A percentile compares a stretch with the other conserved stretches of the same genome.
These are phyloP conservation scores for Diplodia intermedia DNA, from an alignment of 2,329 filamentous ascomycete species.

Conservation along the genomic window DNA sequence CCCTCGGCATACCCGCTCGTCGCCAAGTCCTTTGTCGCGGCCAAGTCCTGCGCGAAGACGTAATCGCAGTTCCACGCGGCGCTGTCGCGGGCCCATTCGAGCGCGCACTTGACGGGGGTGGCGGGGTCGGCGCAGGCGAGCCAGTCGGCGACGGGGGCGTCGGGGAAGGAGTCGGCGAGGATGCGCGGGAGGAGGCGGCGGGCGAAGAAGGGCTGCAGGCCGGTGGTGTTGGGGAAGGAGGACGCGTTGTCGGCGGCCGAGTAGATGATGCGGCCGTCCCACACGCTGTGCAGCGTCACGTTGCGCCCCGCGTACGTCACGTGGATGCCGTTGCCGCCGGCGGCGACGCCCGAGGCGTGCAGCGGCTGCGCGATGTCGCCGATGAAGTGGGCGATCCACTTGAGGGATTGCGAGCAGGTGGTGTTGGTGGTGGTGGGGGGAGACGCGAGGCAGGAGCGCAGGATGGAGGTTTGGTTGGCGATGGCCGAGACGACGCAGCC, in stretches of 20 bases:
- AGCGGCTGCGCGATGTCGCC: constrained; percentile 53
- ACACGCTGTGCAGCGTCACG: constrained; percentile 50
- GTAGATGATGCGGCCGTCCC: constrained; percentile 51
- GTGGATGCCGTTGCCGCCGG: constrained; percentile 49
- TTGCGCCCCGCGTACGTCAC: constrained; percentile 46
- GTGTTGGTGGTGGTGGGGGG: constrained; percentile 38
- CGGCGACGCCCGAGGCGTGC: constrained; percentile 48
- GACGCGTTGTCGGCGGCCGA: constrained; percentile 43
- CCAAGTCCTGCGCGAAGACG: constrained; percentile 45
- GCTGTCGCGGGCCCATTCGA: constrained; percentile 49
- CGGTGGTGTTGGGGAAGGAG: constrained; percentile 45
- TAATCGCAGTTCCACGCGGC: constrained; percentile 51
- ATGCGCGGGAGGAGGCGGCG: constrained; percentile 45
- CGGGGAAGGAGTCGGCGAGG: constrained; percentile 45
- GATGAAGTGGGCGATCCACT: constrained; percentile 52
- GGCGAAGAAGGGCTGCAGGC: constrained; percentile 46
- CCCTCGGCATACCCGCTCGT: constrained; percentile 48
- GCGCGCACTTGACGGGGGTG: constrained; percentile 45
- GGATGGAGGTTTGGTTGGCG: constrained; percentile 51
- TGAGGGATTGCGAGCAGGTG: constrained; percentile 51
- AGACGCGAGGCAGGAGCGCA: constrained; percentile 44
- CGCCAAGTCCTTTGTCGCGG: constrained; percentile 41
- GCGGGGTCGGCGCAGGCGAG: constrained; percentile 46
- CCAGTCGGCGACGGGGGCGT: constrained; percentile 46
- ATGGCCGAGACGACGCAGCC: constrained; percentile 53